Percentiles rank a stretch among this genome's conserved stretches.
Conservation (phyloP, 1,139 yeast genomes). For the Saccharomyces hybrid region DNA sequence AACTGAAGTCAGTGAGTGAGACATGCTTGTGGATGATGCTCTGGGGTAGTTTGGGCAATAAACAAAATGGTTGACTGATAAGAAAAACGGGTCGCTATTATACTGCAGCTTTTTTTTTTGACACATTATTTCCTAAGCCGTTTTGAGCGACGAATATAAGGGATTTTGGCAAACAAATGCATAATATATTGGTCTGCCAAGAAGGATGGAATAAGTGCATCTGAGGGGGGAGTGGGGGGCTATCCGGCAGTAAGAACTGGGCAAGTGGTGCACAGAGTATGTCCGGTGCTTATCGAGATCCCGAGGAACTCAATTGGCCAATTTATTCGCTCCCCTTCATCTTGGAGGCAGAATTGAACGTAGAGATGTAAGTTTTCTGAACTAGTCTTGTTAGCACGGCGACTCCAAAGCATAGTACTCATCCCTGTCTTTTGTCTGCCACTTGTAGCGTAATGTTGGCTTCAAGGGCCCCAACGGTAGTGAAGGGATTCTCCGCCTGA, state of each 20-base stretch:
- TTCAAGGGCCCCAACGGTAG: not conserved
- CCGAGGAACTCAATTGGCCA: not conserved
- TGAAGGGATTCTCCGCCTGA: not conserved
- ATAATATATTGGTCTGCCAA: not conserved
- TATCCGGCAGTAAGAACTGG: not conserved
- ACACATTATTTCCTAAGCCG: constrained; percentile 2
- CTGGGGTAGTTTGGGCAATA: not conserved
- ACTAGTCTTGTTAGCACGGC: not conserved
- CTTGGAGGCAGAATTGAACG: not conserved
- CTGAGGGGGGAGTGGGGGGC: not conserved
- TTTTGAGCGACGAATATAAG: not conserved
- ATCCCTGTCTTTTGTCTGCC: not conserved
- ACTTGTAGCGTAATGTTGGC: not conserved
- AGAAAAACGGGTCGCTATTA: not conserved
- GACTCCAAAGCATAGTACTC: too few species aligned
- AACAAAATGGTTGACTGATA: not conserved
- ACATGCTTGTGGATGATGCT: not conserved
- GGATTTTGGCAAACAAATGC: not conserved
- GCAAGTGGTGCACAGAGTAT: not conserved
- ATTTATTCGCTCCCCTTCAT: not conserved
- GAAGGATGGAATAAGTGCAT: not conserved
- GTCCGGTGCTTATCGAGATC: not conserved
- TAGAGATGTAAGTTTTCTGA: not conserved
- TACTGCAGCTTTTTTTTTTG: not conserved
- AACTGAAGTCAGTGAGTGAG: constrained; percentile 6